These are phyloP conservation scores for Ascosphaera apis DNA, from an alignment of 2,329 filamentous ascomycete species.

Conservation along the genomic window DNA sequence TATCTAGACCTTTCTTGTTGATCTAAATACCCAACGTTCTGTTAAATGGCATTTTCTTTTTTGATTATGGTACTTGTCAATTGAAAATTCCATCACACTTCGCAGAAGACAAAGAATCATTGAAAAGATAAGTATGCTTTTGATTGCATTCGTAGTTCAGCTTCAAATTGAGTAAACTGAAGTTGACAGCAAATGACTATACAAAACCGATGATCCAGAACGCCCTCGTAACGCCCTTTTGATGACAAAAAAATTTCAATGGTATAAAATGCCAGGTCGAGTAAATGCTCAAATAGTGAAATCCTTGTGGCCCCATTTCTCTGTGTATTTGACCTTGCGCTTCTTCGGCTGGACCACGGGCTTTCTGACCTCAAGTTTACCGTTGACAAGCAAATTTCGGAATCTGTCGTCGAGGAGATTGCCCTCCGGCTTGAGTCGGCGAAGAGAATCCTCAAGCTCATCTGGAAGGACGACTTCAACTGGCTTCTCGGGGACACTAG, in stretches of 20 bases:
- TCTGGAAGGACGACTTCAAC: slow-evolving; percentile 64
- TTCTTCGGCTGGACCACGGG: slow-evolving; percentile 63
- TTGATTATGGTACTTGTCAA: not conserved
- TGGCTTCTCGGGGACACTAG: slow-evolving; percentile 42
- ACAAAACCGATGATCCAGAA: too few relatives aligned
- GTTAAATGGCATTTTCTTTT: slow-evolving; percentile 1
- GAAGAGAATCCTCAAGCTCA: slow-evolving; percentile 58
- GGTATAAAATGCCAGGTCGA: slow-evolving; percentile 10
- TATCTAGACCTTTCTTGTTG: slow-evolving; percentile 6
- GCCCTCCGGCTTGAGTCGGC: slow-evolving; percentile 80
- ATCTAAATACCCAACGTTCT: slow-evolving; percentile 4
- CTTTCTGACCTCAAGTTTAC: slow-evolving; percentile 67
- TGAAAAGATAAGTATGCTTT: slow-evolving; percentile 7
- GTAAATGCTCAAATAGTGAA: slow-evolving; percentile 33
- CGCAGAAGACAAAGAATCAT: too few relatives aligned
- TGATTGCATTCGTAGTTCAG: too few relatives aligned
- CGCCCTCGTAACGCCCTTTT: too few relatives aligned
- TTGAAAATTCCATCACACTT: slow-evolving; percentile 8
- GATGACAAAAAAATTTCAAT: too few relatives aligned
- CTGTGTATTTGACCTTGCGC: slow-evolving; percentile 55
- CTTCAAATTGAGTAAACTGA: too few relatives aligned
- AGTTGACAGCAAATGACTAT: too few relatives aligned
- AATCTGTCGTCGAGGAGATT: slow-evolving; percentile 85
- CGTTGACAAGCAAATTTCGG: slow-evolving; percentile 65
- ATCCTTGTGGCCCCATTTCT: slow-evolving; percentile 98